A percentile compares a stretch with the other conserved stretches of the same genome.
Conservation (phyloP, 345 rosid genomes). For the Acer saccharum region DNA sequence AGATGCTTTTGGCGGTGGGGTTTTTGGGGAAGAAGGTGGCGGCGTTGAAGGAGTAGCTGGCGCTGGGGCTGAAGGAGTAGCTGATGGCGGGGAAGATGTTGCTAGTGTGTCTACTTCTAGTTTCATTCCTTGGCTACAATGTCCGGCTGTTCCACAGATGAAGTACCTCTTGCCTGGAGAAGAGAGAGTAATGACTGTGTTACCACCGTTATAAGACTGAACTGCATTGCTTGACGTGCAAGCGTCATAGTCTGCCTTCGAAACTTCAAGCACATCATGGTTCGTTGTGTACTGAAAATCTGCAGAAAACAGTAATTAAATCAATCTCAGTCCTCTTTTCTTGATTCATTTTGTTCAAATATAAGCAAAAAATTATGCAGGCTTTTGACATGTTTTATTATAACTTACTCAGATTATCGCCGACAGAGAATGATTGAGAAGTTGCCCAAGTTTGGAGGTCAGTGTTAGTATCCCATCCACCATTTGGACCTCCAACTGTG, state of each 20-base stretch:
- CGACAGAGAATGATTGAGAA: slow-evolving; percentile 50
- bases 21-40: slow-evolving; percentile 22
- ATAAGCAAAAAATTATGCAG: background rate
- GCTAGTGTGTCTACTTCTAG: slow-evolving; percentile 53
- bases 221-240: slow-evolving; percentile 53
- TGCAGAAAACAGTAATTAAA: slow-evolving; percentile 24
- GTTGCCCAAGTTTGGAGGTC: slow-evolving; percentile 56
- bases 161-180: slow-evolving; percentile 81
- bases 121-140: slow-evolving; percentile 76
- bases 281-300: slow-evolving; percentile 54
- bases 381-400: background rate
- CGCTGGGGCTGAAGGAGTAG: slow-evolving; percentile 24
- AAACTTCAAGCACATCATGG: slow-evolving; percentile 66
- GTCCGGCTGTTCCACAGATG: slow-evolving; percentile 69
- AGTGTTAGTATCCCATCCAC: slow-evolving; percentile 60
- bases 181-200: slow-evolving; percentile 52
- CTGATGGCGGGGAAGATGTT: slow-evolving; percentile 28
- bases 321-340: background rate
- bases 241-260: slow-evolving; percentile 54
- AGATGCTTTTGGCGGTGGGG: slow-evolving; percentile 16
- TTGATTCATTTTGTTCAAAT: background rate
- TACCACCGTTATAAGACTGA: slow-evolving; percentile 46
- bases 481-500: slow-evolving; percentile 65
- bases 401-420: slow-evolving; percentile 72
- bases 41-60: slow-evolving; percentile 18